Evolutionary conservation across 192 early-diverging fungal species (phyloP), one percentile per base, ranked within the genome.

Genomic region (Cladochytrium replicatum): DNA sequence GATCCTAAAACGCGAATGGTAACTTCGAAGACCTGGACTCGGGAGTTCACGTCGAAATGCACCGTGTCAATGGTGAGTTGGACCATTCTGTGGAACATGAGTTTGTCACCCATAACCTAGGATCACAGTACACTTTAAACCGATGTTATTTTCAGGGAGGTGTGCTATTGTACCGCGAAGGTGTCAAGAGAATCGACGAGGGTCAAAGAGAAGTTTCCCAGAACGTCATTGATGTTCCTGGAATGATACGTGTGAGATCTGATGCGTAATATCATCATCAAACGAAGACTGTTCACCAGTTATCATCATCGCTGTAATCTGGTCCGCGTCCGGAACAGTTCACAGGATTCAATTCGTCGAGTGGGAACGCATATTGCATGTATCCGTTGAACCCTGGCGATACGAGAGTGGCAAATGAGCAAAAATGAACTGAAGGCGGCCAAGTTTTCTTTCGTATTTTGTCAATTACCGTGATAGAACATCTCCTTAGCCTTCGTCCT

Each of bases 1-100:
- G 83, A 88, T 2, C 94, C 94, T 8, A 98, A 64, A 40, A 87
- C 75, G 22, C 94, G 69, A 43, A 98, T 98, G 29, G 88, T 93
- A 22, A 85, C 76, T 67, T 98, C 94, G 72, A 98, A 98, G 7
- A 96, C 88, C 63, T 93, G 90, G 4, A 98, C 89, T 41, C 85
- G 75, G 43, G 73, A 82, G 65, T 98, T 82, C 50, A 82, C 68
- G 60, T 93, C 71, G 57, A 94, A 94, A 21, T 67, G 57, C 0
- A 88, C 74, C 15, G 77, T 63, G 24, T 83, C 52, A 30, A 86
- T 69, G 22, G 81, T 76, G 28, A 77, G 61, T 6, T 57, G 48
- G 22, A 90, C 75, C 9, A 80, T 78, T 23, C 74, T 25, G 25
- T 80, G 69, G 66, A 93, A 93, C 46, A 53, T 74, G 13, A 48